These are phyloP conservation scores for Syzygium oleosum DNA, from an alignment of 345 rosid genomes.

Conservation along the genomic window DNA sequence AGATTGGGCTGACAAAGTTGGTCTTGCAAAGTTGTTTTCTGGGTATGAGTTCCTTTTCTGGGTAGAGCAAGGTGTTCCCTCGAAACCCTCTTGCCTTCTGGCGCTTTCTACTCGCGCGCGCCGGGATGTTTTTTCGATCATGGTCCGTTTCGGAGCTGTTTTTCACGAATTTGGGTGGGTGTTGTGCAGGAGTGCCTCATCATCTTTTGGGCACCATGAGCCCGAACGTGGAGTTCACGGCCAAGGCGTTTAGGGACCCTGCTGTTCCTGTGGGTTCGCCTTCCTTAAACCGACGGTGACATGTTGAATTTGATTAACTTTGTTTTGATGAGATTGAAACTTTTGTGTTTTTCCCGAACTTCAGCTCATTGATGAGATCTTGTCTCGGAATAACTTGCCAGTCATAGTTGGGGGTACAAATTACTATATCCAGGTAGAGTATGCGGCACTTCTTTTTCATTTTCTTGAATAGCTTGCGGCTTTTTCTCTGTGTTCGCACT, in stretches of 20 bases:
- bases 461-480: too few relatives aligned
- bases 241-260: conserved; percentile 64
- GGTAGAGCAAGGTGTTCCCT: conserved; percentile 31
- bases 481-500: too few relatives aligned
- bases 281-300: neutral
- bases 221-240: conserved; percentile 60
- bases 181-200: conserved; percentile 64
- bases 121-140: neutral
- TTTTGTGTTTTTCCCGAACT: neutral
- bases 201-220: conserved; percentile 75
- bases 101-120: neutral
- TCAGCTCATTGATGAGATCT: conserved; percentile 70
- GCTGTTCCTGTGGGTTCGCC: conserved; percentile 55
- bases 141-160: neutral
- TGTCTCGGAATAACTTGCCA: conserved; percentile 62
- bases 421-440: conserved; percentile 81
- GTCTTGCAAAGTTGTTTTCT: too few relatives aligned
- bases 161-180: neutral
- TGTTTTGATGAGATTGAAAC: neutral
- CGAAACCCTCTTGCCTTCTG: neutral
- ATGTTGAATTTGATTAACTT: neutral
- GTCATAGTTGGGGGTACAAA: conserved; percentile 92
- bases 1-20: too few relatives aligned
- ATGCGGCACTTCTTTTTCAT: neutral
- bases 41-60: too few relatives aligned